Evolutionary conservation across 106 monocot genomes (phyloP).

Genomic region (Chionographis japonica): DNA sequence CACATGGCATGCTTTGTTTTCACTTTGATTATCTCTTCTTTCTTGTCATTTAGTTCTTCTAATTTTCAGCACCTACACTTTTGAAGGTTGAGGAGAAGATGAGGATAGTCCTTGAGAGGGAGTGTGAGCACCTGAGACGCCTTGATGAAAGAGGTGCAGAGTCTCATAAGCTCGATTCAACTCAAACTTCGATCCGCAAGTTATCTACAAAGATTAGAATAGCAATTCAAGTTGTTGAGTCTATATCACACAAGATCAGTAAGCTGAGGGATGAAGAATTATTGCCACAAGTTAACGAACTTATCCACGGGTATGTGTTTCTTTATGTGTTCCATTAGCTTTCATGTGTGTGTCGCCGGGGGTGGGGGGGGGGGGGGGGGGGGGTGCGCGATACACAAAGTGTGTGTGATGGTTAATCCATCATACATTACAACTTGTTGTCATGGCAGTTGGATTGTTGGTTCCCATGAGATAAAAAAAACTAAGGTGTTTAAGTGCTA

Average conservation of each 20-base stretch:
- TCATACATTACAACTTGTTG: too few relatives aligned
- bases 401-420: too few relatives aligned
- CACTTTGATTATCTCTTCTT: neutral
- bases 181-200: constrained; percentile 42
- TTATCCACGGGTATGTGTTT: constrained; percentile 58
- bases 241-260: constrained; percentile 56
- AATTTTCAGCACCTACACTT: neutral
- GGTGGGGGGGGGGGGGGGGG: too few relatives aligned
- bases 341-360: neutral
- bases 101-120: constrained; percentile 36
- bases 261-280: constrained; percentile 70
- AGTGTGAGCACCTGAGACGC: constrained; percentile 34
- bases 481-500: too few relatives aligned
- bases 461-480: too few relatives aligned
- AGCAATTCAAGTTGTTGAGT: constrained; percentile 66
- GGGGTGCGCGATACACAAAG: too few relatives aligned
- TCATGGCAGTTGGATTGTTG: too few relatives aligned
- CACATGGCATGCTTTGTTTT: neutral
- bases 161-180: constrained; percentile 40
- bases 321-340: neutral
- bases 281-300: constrained; percentile 64
- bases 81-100: constrained; percentile 66
- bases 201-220: constrained; percentile 63
- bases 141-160: constrained; percentile 68
- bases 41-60: neutral